Evolutionary conservation across 202 grass and related monocot genomes (phyloP).

Genomic region (Cymbopogon flexuosus): DNA sequence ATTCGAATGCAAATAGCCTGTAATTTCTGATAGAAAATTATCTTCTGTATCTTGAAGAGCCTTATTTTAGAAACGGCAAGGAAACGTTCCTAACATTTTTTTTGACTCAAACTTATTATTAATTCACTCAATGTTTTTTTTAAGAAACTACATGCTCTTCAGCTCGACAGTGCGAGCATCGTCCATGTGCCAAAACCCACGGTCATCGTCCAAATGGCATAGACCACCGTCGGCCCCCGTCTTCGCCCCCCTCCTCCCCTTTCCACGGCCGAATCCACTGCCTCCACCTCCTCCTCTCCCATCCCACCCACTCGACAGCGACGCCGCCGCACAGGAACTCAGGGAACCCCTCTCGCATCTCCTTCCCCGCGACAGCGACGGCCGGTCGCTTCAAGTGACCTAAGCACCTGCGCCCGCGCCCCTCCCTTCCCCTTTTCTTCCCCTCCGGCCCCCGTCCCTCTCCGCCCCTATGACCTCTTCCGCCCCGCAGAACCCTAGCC

Average conservation of each 20-base stretch:
- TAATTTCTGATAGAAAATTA: too few relatives aligned
- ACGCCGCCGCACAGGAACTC: constrained; percentile 10
- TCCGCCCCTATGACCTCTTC: constrained; percentile 52
- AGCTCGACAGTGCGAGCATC: too few relatives aligned
- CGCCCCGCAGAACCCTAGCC: constrained; percentile 49
- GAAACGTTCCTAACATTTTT: too few relatives aligned
- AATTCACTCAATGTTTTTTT: too few relatives aligned
- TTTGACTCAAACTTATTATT: too few relatives aligned
- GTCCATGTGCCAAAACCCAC: neutral
- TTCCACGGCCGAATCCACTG: neutral
- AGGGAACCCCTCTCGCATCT: neutral
- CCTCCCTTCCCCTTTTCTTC: constrained; percentile 12
- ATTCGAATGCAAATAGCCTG: too few relatives aligned
- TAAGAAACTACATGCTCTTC: too few relatives aligned
- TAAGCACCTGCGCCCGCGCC: constrained; percentile 42
- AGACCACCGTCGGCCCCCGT: neutral
- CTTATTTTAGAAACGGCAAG: too few relatives aligned
- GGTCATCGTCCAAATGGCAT: neutral
- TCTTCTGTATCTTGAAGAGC: too few relatives aligned
- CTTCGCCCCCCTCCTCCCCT: neutral
- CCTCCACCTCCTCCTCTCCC: neutral
- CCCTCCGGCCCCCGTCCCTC: constrained; percentile 20
- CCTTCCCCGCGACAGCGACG: constrained; percentile 35
- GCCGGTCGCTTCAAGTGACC: constrained; percentile 72
- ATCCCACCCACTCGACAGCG: constrained; percentile 27